Evolutionary conservation across 1,139 yeast genomes (phyloP).

Genomic region (Magnusiomyces paraingens): DNA sequence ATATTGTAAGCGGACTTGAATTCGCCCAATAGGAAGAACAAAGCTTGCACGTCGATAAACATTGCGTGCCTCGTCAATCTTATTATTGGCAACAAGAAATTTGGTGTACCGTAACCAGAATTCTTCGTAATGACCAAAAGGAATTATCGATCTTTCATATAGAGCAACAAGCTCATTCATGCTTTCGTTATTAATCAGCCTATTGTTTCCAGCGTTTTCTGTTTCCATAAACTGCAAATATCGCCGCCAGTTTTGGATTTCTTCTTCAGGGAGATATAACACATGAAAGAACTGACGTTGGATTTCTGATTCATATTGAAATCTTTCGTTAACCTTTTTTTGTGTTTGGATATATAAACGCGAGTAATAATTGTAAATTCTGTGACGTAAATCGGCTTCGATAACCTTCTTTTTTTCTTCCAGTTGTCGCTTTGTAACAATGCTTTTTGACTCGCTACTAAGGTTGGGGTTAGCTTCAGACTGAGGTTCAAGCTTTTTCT

Average conservation of each 20-base stretch:
- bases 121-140: slow-evolving; percentile 47
- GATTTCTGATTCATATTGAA: slow-evolving; percentile 53
- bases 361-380: slow-evolving; percentile 27
- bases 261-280: slow-evolving; percentile 39
- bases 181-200: slow-evolving; percentile 26
- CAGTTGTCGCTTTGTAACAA: not conserved
- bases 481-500: not conserved
- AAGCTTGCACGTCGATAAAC: slow-evolving; percentile 29
- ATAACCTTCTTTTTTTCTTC: slow-evolving; percentile 5
- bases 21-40: slow-evolving; percentile 31
- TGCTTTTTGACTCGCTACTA: slow-evolving; percentile 5
- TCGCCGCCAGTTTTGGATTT: slow-evolving; percentile 51
- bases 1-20: slow-evolving; percentile 29
- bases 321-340: slow-evolving; percentile 48
- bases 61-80: slow-evolving; percentile 21
- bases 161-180: slow-evolving; percentile 26
- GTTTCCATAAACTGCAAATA: slow-evolving; percentile 54
- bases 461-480: slow-evolving; percentile 4
- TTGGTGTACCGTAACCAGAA: slow-evolving; percentile 62
- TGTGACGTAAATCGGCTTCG: slow-evolving; percentile 28
- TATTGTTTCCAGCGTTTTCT: slow-evolving; percentile 22
- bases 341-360: slow-evolving; percentile 61
- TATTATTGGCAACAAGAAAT: slow-evolving; percentile 29
- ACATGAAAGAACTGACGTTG: slow-evolving; percentile 48
- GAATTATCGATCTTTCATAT: slow-evolving; percentile 46